Percentiles rank a stretch among this genome's conserved stretches.
These are phyloP conservation scores for Carpinus viminea DNA, from an alignment of 306 rosid species.

Conservation along the genomic window DNA sequence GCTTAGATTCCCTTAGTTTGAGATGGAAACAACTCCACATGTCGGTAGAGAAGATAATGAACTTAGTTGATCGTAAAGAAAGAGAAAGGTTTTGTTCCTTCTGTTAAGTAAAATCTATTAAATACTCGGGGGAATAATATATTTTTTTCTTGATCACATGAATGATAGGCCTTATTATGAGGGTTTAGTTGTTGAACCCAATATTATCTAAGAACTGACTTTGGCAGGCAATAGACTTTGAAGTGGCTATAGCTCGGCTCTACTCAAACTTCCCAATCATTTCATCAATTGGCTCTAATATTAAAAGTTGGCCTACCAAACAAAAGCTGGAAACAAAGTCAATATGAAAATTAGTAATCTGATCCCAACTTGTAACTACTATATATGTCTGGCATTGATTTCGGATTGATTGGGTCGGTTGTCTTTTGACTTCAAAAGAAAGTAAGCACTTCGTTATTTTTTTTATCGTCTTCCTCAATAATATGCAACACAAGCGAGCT, in stretches of 20 bases:
- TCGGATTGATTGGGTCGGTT: conserved; percentile 34
- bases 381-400: conserved; percentile 33
- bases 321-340: conserved; percentile 43
- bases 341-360: conserved; percentile 38
- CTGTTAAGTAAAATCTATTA: too few relatives aligned
- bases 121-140: too few relatives aligned
- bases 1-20: too few relatives aligned
- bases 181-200: too few relatives aligned
- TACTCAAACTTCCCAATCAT: conserved; percentile 40
- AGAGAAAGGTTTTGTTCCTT: too few relatives aligned
- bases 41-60: too few relatives aligned
- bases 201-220: conserved; percentile 33
- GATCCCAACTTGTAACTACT: conserved; percentile 42
- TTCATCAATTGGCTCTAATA: conserved; percentile 9
- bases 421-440: conserved; percentile 38
- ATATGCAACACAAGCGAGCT: not conserved
- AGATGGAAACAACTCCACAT: too few relatives aligned
- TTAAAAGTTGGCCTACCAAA: conserved; percentile 32
- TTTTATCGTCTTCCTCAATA: not conserved
- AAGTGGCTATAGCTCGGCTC: conserved; percentile 21
- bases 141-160: too few relatives aligned
- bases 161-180: too few relatives aligned
- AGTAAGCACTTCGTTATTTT: conserved; percentile 13
- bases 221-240: conserved; percentile 30
- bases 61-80: too few relatives aligned